phyloP scores from a whole-genome alignment of 129 eudicot genomes.

The Ambrosia trifida region DNA sequence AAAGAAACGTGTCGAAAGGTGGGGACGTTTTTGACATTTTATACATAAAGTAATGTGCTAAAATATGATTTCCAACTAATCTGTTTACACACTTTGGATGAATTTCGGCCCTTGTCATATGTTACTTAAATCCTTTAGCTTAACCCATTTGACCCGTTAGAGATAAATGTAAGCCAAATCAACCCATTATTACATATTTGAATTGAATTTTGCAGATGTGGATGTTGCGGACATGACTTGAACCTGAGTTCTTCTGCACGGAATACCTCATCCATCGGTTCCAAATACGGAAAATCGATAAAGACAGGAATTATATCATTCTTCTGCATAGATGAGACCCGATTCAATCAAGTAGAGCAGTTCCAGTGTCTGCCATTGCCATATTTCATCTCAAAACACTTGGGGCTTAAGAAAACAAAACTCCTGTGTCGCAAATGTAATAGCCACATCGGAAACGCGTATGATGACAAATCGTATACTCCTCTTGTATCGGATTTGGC shows the following conservation, averaged over 20 bases:
- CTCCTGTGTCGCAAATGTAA: slow-evolving; percentile 85
- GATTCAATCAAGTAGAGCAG: slow-evolving; percentile 71
- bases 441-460: slow-evolving; percentile 60
- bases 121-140: neutral
- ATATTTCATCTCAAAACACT: slow-evolving; percentile 59
- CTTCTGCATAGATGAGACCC: slow-evolving; percentile 68
- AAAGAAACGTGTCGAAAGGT: neutral
- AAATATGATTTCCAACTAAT: neutral
- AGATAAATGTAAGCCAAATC: neutral
- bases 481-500: slow-evolving; percentile 43
- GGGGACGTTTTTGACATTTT: neutral
- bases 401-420: slow-evolving; percentile 68
- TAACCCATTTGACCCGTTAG: neutral
- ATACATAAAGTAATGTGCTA: neutral
- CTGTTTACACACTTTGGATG: neutral
- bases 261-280: slow-evolving; percentile 75
- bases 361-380: slow-evolving; percentile 55
- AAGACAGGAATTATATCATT: slow-evolving; percentile 77
- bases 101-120: neutral
- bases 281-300: slow-evolving; percentile 87
- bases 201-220: slow-evolving; percentile 60
- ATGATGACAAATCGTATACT: slow-evolving; percentile 51
- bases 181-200: neutral
- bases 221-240: slow-evolving; percentile 82
- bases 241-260: slow-evolving; percentile 82